Conservation (phyloP, 371 early-diverging fungal species). For the Polyrhizophydium stewartii region DNA sequence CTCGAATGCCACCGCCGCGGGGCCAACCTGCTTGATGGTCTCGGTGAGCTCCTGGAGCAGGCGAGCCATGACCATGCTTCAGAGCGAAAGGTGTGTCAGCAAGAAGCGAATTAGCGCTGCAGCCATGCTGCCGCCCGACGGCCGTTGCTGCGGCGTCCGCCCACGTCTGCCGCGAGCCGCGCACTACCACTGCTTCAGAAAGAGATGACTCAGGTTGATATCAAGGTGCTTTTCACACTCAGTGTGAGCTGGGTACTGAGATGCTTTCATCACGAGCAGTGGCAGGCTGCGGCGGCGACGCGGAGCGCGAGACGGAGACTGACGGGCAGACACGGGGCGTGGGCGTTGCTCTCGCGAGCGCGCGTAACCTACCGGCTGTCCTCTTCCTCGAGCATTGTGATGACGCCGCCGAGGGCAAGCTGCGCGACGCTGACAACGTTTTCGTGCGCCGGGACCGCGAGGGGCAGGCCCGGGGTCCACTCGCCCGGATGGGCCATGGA, state of each 20-base stretch:
- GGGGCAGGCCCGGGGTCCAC: slow-evolving; percentile 73
- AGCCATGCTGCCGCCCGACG: too few species aligned
- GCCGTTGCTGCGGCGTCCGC: too few species aligned
- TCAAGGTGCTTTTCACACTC: background rate
- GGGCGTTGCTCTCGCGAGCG: too few species aligned
- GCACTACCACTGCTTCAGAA: slow-evolving; percentile 2
- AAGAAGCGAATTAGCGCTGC: background rate
- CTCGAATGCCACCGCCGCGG: slow-evolving; percentile 49
- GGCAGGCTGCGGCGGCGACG: background rate
- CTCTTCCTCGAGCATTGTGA: slow-evolving; percentile 74
- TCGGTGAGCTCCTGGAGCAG: slow-evolving; percentile 68
- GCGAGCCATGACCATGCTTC: slow-evolving; percentile 69
- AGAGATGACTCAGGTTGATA: slow-evolving; percentile 1
- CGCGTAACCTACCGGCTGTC: slow-evolving; percentile 60
- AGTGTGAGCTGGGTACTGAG: slow-evolving; percentile 2
- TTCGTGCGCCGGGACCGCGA: slow-evolving; percentile 63
- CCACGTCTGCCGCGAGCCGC: too few species aligned
- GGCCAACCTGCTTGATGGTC: slow-evolving; percentile 71
- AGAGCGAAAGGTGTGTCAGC: slow-evolving; percentile 1
- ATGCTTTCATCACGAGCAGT: background rate
- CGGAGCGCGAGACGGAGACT: background rate
- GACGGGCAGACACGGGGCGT: too few species aligned
- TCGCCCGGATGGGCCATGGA: slow-evolving; percentile 56
- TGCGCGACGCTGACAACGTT: slow-evolving; percentile 67
- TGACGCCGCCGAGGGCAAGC: slow-evolving; percentile 63